Percentiles rank a stretch among this genome's conserved stretches.
Evolutionary conservation across 164 flowering plant genomes (phyloP).

Genomic region (Paratinospora sagittata): DNA sequence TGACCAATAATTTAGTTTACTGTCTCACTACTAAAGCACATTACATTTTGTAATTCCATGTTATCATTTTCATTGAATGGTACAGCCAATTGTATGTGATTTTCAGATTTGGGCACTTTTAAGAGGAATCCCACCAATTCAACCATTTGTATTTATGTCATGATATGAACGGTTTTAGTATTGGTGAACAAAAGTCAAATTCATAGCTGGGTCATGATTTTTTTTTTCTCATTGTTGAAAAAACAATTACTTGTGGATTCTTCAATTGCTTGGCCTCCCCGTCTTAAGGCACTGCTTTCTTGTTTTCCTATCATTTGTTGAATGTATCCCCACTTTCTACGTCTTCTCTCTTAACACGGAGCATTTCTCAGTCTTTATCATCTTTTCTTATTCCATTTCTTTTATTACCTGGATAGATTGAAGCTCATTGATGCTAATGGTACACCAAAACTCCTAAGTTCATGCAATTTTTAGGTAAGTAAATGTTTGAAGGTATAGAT

Average conservation of each 20-base stretch:
- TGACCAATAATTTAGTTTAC: neutral
- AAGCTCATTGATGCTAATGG: neutral
- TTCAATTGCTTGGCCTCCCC: neutral
- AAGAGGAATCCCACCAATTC: neutral
- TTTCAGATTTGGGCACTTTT: neutral
- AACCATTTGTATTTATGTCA: neutral
- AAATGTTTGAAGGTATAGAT: too few relatives aligned
- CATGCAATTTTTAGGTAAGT: neutral
- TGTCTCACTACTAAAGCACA: neutral
- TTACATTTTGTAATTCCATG: neutral
- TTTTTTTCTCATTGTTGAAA: neutral
- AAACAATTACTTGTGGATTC: neutral
- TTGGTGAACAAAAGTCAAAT: neutral
- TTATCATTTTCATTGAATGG: neutral
- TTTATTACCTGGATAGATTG: neutral
- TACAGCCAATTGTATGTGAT: neutral
- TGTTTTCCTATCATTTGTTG: neutral
- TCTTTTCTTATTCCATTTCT: neutral
- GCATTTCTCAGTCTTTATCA: neutral
- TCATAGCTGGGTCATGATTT: neutral
- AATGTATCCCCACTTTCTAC: neutral
- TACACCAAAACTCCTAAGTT: neutral
- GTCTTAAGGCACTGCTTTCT: neutral
- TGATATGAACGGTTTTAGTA: neutral
- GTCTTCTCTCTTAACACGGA: too few relatives aligned